Base-by-base conservation (phyloP, 116 monocot species). In the Papilionanthe hybrid region DNA sequence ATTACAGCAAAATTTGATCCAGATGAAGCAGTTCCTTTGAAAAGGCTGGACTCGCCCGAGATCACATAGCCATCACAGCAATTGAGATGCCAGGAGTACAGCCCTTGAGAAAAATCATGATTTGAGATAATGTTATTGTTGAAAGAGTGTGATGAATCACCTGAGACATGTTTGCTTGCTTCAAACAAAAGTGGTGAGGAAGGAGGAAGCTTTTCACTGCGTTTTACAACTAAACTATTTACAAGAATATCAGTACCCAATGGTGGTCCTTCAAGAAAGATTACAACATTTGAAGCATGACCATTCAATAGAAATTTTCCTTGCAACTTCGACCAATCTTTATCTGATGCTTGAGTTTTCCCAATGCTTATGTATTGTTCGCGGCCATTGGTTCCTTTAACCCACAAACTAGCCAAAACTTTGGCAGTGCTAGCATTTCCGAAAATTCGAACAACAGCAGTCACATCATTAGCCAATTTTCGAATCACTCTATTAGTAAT, bases 221-320 rank as follows among this genome's bases (percentile, higher is more conserved):
- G 90, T 68, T 82, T 87, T 9, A 95, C 80, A 50, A 87, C 79
- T 32, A 95, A 83, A 80, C 86, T 89, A 79, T 89, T 75, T 22
- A 92, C 78, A 76, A 92, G 86, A 63, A 95, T 87, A 74, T 92
- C 95, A 28, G 77, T 82, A 72, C 95, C 95, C 49, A 88, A 72
- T 28, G 92, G 89, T 68, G 95, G 95, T 0, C 91, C 95, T 81
- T 92, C 92, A 29, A 95, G 58, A 81, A 75, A 95, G 63, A 95
- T 82, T 32, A 95, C 72, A 48, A 47, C 89, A 83, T 85, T 87
- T n/a, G 89, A 85, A 79, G 83, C 79, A 41, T 30, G 45, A 19
- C 83, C 78, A 84, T 90, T 89, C 66, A 95, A 72, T 25, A 95
- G 87, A 50, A 95, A 90, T 76, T 91, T 95, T 45, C 95, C 95